phyloP scores from a whole-genome alignment of 129 eudicot genomes.

The Heracleum sosnowskyi region DNA sequence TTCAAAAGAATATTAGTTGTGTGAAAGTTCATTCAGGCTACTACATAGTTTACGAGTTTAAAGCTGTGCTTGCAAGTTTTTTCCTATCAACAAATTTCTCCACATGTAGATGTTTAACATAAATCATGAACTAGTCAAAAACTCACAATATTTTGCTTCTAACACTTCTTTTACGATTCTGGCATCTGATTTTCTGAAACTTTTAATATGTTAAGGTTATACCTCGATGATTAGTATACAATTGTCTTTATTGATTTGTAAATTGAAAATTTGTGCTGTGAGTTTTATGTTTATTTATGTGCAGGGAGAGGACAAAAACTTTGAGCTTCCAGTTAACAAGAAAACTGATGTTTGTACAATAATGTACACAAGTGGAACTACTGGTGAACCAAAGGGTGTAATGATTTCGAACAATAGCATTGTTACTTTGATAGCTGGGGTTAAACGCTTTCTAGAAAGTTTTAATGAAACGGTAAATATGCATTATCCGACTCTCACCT shows the following conservation, averaged over 20 bases:
- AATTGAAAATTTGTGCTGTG: background rate
- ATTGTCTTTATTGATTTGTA: background rate
- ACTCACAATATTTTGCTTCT: background rate
- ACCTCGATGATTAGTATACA: background rate
- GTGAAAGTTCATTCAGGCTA: background rate
- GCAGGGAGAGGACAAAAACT: constrained; percentile 63
- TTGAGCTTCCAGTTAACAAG: constrained; percentile 63
- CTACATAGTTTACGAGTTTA: background rate
- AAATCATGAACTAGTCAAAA: background rate
- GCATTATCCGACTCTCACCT: background rate
- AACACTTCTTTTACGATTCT: background rate
- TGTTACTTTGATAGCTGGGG: constrained; percentile 68
- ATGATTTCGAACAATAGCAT: constrained; percentile 78
- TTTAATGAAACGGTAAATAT: constrained; percentile 59
- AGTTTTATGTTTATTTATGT: constrained; percentile 7
- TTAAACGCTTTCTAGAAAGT: constrained; percentile 47
- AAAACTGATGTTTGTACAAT: constrained; percentile 85
- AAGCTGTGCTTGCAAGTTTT: background rate
- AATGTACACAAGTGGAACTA: constrained; percentile 99
- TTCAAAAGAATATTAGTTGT: background rate
- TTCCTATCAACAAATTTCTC: background rate
- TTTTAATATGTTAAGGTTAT: background rate
- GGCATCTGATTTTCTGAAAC: background rate
- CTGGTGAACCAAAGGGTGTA: constrained; percentile 99
- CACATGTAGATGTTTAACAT: background rate